phyloP scores from a whole-genome alignment of 202 grass and related monocot species.

The Panicum hallii region DNA sequence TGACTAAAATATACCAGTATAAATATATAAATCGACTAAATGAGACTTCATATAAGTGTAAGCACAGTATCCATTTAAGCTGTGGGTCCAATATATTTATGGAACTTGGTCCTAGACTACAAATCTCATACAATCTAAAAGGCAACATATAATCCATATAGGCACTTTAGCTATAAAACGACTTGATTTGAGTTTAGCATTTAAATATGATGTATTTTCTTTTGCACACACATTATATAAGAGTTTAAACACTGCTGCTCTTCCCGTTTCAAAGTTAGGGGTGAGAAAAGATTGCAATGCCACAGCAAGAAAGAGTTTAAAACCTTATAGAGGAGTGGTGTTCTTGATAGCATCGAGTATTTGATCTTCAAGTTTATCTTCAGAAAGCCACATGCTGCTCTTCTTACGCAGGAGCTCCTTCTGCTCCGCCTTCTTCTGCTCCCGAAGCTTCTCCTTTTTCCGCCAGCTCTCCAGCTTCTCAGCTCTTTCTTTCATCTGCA shows the following conservation, averaged over 20 bases:
- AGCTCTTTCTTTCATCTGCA: slow-evolving; percentile 89
- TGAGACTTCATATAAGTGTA: background rate
- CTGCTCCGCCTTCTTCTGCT: slow-evolving; percentile 56
- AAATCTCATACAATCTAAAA: background rate
- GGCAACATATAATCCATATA: background rate
- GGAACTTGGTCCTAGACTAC: background rate
- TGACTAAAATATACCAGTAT: background rate
- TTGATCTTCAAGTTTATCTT: slow-evolving; percentile 60
- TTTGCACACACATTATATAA: background rate
- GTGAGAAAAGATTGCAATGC: background rate
- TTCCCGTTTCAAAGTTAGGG: background rate
- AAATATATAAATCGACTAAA: background rate
- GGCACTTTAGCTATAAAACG: background rate
- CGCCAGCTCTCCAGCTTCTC: slow-evolving; percentile 69
- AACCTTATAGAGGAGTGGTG: slow-evolving; percentile 34
- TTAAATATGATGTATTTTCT: background rate
- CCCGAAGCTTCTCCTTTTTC: slow-evolving; percentile 63
- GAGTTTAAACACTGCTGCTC: background rate
- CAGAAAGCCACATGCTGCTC: slow-evolving; percentile 77
- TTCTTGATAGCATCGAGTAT: slow-evolving; percentile 6
- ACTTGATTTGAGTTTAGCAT: background rate
- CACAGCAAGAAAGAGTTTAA: background rate
- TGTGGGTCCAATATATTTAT: background rate
- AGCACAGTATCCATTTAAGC: background rate
- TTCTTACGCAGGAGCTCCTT: slow-evolving; percentile 69